These are phyloP conservation scores for Aspergillus egyptiacus DNA, from an alignment of 495 filamentous ascomycete species.

Conservation along the genomic window DNA sequence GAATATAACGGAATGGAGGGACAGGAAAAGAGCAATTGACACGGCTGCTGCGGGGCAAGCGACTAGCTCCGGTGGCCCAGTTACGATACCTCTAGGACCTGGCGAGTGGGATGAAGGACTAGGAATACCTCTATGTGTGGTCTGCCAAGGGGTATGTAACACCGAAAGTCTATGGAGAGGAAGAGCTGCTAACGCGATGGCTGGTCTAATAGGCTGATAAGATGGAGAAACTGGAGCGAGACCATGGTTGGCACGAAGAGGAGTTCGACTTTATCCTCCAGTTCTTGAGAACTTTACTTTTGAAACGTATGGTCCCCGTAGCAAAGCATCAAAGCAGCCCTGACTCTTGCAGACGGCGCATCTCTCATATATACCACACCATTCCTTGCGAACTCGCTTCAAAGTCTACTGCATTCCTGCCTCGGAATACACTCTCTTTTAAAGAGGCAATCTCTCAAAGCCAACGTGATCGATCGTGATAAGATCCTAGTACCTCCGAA, in stretches of 20 bases:
- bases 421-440: slow-evolving; percentile 86
- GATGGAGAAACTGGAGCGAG: slow-evolving; percentile 80
- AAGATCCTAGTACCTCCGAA: slow-evolving; percentile 91
- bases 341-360: slow-evolving; percentile 62
- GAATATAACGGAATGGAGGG: slow-evolving; percentile 59
- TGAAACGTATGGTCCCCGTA: slow-evolving; percentile 58
- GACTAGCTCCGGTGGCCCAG: slow-evolving; percentile 44
- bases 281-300: slow-evolving; percentile 74
- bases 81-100: slow-evolving; percentile 73
- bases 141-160: slow-evolving; percentile 78
- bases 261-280: slow-evolving; percentile 90
- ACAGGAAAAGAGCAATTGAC: slow-evolving; percentile 44
- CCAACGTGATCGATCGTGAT: slow-evolving; percentile 94
- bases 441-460: slow-evolving; percentile 75
- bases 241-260: slow-evolving; percentile 86
- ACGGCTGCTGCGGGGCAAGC: slow-evolving; percentile 31
- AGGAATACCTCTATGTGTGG: slow-evolving; percentile 82
- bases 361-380: slow-evolving; percentile 87
- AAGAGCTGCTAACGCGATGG: slow-evolving; percentile 22
- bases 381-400: slow-evolving; percentile 70
- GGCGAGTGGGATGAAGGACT: slow-evolving; percentile 94
- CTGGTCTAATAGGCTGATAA: slow-evolving; percentile 62
- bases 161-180: background rate
- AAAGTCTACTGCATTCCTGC: slow-evolving; percentile 77
- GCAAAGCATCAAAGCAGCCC: slow-evolving; percentile 1